Evolutionary conservation across 108 stramenopile genomes (phyloP), one percentile per base, ranked within the genome.

Genomic region (Nannochloropsis granulata): DNA sequence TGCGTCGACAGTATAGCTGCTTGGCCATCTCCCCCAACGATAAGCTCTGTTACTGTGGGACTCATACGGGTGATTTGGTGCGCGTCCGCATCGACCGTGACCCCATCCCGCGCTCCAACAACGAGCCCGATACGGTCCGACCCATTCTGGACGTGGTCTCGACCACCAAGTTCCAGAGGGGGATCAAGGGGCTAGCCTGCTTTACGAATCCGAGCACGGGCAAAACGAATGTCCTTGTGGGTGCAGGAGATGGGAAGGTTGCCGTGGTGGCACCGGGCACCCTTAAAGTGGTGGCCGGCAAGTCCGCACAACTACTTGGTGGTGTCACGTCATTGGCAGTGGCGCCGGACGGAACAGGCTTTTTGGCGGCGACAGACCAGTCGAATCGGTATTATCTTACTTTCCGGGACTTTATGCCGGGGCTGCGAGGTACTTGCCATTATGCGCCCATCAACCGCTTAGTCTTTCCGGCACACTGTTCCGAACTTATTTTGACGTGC

Each of bases 341-440:
- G 56, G 46, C 89, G 82, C 91, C 93, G 2, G 90, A 90, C 43
- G 85, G 90, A n/a, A 86, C 83, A 56, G 90, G 90, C 8, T 91
- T 94, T 82, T 90, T 92, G 56, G 93, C 90, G 84, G 83, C 82
- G 90, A 80, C 92, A 84, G 34, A 92, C 91, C 87, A 85, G 88
- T 71, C 84, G 8, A 88, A 85, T 16, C 84, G 88, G 82, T 88
- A 85, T 81, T 94, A 94, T 91, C 88, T 91, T 82, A 86, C 81
- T 23, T 87, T 94, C n/a, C 56, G n/a, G 44, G 90, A 93, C 84
- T 88, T 95, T 34, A 88, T 91, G 81, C 84, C 90, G 25, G 93
- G 93, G 86, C 91, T 95, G 42, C 91, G 92, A 25, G 93, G 92
- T 78, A 94, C 94, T 13, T 94, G 94, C 71, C 95, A 95, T 86